A percentile compares a stretch with the other conserved stretches of the same genome.
These are phyloP conservation scores for Platanthera zijinensis DNA, from an alignment of 106 monocot genomes.

Conservation along the genomic window DNA sequence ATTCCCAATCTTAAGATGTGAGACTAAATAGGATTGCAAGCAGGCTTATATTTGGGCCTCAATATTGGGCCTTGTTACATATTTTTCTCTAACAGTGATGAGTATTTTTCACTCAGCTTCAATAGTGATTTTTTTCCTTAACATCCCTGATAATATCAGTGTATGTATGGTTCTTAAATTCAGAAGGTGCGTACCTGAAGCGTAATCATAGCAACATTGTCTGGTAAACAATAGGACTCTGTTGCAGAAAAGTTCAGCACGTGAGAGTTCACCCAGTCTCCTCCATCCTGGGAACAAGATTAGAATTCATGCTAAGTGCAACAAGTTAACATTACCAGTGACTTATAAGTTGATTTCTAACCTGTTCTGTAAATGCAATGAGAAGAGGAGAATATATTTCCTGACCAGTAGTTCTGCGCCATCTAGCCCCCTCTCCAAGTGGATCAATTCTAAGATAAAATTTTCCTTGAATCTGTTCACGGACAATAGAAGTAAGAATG, in stretches of 20 bases:
- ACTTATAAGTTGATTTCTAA: slow-evolving; percentile 7
- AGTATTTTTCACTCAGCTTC: too few species aligned
- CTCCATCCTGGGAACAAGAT: slow-evolving; percentile 29
- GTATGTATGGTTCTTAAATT: too few species aligned
- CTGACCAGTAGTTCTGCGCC: slow-evolving; percentile 85
- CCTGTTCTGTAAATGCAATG: slow-evolving; percentile 84
- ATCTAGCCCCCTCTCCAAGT: slow-evolving; percentile 78
- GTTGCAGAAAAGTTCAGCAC: slow-evolving; percentile 64
- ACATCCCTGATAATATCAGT: too few species aligned
- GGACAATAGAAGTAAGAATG: not conserved
- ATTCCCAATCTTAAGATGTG: too few species aligned
- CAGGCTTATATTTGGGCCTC: too few species aligned
- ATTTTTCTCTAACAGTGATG: too few species aligned
- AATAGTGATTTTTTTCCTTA: too few species aligned
- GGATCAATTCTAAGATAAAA: slow-evolving; percentile 80
- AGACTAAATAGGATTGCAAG: too few species aligned
- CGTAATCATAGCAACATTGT: slow-evolving; percentile 87
- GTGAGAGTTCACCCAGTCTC: slow-evolving; percentile 55
- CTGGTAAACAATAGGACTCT: slow-evolving; percentile 79
- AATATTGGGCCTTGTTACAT: too few species aligned
- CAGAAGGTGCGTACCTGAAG: slow-evolving; percentile 52
- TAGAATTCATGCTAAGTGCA: not conserved
- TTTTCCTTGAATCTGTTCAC: slow-evolving; percentile 56
- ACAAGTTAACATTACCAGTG: not conserved
- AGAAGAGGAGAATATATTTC: slow-evolving; percentile 97